These are phyloP conservation scores for Cordyceps sp. DNA, from an alignment of 2,329 filamentous ascomycete species.

Conservation along the genomic window DNA sequence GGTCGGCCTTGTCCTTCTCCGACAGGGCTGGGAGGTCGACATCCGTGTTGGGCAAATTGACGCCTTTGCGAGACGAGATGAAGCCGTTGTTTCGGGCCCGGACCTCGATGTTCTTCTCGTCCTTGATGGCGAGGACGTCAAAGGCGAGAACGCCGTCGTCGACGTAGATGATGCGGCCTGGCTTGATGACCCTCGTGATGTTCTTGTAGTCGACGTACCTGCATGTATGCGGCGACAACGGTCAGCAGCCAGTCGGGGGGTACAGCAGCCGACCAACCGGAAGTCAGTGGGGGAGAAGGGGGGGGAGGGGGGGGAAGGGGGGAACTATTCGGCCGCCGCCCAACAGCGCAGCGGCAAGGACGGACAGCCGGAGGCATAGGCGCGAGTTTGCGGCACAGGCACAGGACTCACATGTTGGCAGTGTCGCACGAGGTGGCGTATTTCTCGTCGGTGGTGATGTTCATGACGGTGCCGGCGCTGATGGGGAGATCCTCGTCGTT, in stretches of 20 bases:
- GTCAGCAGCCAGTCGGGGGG: too few species aligned
- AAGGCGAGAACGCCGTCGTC: conserved; percentile 97
- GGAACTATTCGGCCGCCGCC: too few species aligned
- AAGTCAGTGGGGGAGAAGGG: too few species aligned
- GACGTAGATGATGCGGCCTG: conserved; percentile 89
- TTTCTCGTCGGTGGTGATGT: conserved; percentile 91
- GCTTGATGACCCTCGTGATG: conserved; percentile 93
- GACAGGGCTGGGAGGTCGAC: conserved; percentile 94
- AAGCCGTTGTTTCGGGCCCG: conserved; percentile 91
- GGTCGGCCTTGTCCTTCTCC: conserved; percentile 93
- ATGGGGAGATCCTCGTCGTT: conserved; percentile 84
- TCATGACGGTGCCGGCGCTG: conserved; percentile 66
- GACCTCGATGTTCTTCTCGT: conserved; percentile 78
- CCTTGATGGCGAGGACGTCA: conserved; percentile 72
- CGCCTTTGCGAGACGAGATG: conserved; percentile 97
- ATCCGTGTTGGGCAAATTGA: conserved; percentile 97
- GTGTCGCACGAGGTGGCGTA: conserved; percentile 74
- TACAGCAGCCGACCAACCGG: too few species aligned
- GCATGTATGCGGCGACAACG: conserved; percentile 1
- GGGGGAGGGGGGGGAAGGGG: too few species aligned
- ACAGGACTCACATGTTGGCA: conserved; percentile 70
- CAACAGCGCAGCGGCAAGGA: background rate
- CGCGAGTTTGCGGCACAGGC: too few species aligned
- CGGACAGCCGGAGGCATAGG: background rate
- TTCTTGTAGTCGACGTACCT: conserved; percentile 99